phyloP scores from a whole-genome alignment of 2,329 filamentous ascomycete species.

The Drechslera avenae region DNA sequence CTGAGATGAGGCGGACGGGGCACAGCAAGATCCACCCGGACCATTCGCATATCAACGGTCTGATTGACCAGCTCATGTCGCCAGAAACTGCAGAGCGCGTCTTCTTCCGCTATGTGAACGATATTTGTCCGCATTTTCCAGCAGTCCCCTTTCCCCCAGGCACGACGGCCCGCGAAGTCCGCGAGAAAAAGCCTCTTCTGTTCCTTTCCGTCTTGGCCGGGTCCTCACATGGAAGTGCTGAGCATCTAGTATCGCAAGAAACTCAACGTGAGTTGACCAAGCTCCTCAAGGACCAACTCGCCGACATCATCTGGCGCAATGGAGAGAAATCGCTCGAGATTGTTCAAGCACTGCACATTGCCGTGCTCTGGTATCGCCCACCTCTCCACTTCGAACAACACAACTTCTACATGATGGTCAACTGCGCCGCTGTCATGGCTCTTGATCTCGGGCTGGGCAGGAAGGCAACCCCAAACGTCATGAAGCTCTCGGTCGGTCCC shows the following conservation, averaged over 20 bases:
- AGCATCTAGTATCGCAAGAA: slow-evolving; percentile 54
- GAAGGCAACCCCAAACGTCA: slow-evolving; percentile 52
- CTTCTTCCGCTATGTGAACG: slow-evolving; percentile 61
- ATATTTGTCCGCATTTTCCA: slow-evolving; percentile 62
- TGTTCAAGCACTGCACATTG: slow-evolving; percentile 76
- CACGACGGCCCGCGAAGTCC: slow-evolving; percentile 60
- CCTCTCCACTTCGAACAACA: slow-evolving; percentile 83
- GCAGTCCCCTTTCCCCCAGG: slow-evolving; percentile 62
- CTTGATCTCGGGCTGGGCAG: slow-evolving; percentile 80
- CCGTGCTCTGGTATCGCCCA: slow-evolving; percentile 83
- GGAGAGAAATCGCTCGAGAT: slow-evolving; percentile 84
- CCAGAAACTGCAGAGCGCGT: slow-evolving; percentile 59
- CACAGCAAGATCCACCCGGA: slow-evolving; percentile 41
- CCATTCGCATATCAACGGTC: slow-evolving; percentile 44
- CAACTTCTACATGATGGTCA: slow-evolving; percentile 87
- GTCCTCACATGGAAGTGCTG: slow-evolving; percentile 55
- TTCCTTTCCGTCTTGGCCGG: slow-evolving; percentile 64
- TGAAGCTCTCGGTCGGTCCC: slow-evolving; percentile 43
- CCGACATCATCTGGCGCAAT: slow-evolving; percentile 73
- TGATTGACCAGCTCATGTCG: slow-evolving; percentile 57
- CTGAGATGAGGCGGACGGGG: slow-evolving; percentile 40
- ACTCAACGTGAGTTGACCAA: slow-evolving; percentile 67
- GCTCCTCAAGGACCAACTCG: slow-evolving; percentile 74
- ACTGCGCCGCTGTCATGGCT: slow-evolving; percentile 80
- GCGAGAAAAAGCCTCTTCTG: slow-evolving; percentile 63